A percentile compares a stretch with the other conserved stretches of the same genome.
These are phyloP conservation scores for Trichoderma aggressivum DNA, from an alignment of 2,329 filamentous ascomycete species.

Conservation along the genomic window DNA sequence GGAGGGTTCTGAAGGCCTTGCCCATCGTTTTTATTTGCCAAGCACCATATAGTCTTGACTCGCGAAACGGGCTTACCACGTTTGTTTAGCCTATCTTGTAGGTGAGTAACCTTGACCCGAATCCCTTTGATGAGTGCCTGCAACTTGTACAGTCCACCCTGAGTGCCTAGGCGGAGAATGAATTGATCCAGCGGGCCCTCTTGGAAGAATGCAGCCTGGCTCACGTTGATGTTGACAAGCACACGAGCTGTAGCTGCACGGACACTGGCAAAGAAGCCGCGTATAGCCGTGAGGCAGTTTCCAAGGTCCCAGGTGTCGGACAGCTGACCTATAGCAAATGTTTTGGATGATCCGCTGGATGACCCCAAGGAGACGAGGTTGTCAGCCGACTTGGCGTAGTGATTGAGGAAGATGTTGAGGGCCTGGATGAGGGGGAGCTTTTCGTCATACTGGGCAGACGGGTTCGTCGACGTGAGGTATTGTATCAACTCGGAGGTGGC, in stretches of 20 bases:
- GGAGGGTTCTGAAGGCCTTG: constrained; percentile 28
- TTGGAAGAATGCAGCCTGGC: constrained; percentile 34
- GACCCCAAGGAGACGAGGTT: constrained; percentile 29
- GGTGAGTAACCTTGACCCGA: constrained; percentile 38
- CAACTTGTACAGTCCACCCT: constrained; percentile 21
- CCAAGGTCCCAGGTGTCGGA: constrained; percentile 25
- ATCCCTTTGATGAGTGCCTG: constrained; percentile 38
- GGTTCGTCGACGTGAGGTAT: constrained; percentile 28
- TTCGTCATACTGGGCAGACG: constrained; percentile 22
- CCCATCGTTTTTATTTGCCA: constrained; percentile 37
- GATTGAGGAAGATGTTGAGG: constrained; percentile 29
- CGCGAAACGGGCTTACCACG: constrained; percentile 33
- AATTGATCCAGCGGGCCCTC: constrained; percentile 25
- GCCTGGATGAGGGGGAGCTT: constrained; percentile 26
- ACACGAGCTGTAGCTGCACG: constrained; percentile 19
- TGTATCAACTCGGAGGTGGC: constrained; percentile 25
- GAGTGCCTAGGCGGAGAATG: constrained; percentile 13
- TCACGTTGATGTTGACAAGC: constrained; percentile 32
- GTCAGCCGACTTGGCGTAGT: constrained; percentile 30
- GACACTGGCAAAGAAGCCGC: constrained; percentile 28
- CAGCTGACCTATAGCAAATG: constrained; percentile 23
- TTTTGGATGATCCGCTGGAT: constrained; percentile 28
- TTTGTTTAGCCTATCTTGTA: constrained; percentile 33
- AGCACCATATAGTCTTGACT: constrained; percentile 36
- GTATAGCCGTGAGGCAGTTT: constrained; percentile 29